A percentile compares a stretch with the other conserved stretches of the same genome.
phyloP scores from a whole-genome alignment of 495 filamentous ascomycete genomes.

The Chaetomium tenue region DNA sequence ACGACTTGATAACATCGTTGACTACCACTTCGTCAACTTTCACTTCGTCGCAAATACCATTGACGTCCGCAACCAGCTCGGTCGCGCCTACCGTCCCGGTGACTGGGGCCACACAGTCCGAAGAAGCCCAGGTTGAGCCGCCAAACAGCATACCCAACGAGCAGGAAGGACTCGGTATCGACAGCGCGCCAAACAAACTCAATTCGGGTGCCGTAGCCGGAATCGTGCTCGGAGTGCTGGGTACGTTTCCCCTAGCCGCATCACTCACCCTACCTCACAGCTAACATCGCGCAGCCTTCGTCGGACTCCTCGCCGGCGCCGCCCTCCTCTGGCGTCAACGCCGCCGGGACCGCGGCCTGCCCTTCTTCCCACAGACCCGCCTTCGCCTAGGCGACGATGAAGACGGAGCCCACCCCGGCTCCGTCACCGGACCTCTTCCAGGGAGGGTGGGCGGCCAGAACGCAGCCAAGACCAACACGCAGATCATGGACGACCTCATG shows the following conservation, averaged over 20 bases:
- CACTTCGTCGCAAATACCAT: background rate
- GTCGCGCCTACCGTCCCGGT: constrained; percentile 7
- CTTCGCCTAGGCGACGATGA: constrained; percentile 9
- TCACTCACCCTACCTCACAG: background rate
- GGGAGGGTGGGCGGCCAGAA: background rate
- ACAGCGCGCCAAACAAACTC: background rate
- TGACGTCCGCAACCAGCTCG: background rate
- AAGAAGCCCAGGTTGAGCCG: background rate
- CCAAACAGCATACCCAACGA: background rate
- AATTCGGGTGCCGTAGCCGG: constrained; percentile 20
- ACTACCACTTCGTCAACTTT: background rate
- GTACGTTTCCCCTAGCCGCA: constrained; percentile 12
- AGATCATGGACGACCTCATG: constrained; percentile 34
- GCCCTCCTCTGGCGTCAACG: constrained; percentile 25
- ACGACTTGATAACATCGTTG: background rate
- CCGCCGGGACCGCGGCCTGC: constrained; percentile 20
- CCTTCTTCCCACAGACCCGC: constrained; percentile 19
- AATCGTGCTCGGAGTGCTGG: constrained; percentile 26
- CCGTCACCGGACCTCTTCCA: constrained; percentile 1
- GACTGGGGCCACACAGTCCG: background rate
- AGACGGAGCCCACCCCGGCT: background rate
- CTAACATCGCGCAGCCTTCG: constrained; percentile 22
- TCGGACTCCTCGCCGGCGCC: constrained; percentile 20
- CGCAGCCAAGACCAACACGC: constrained; percentile 29
- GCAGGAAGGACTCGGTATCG: background rate